Base-by-base conservation (phyloP, 108 stramenopile species). In the Discostella pseudostelligera region DNA sequence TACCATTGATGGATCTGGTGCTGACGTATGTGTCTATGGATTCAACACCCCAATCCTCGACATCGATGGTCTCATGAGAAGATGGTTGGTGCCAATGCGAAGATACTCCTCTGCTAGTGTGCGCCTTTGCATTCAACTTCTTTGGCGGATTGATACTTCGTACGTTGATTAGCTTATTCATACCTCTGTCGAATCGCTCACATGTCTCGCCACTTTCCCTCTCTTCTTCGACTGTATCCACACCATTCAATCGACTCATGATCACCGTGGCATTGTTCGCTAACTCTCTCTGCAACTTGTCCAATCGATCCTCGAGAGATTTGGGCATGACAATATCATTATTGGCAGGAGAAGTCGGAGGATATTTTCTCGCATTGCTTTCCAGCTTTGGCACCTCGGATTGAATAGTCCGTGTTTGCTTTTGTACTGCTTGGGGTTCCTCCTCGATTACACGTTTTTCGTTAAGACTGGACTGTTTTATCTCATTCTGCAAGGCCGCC, bases 221-320 rank as follows among this genome's bases (percentile, higher is more conserved):
- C 51, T 53, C 26, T 1, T 53, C 9, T 8, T 53, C 51, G 25
- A 28, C 28, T 22, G 1, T 28, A 2, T 53, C 51, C 1, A 28
- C 4, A 14, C 1, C 25, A 26, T 53, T 29, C 51, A 53, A 19
- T 13, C 51, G 51, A 53, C 28, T 53, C 29, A 67, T 39, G 59
- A 60, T 24, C 44, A 40, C 40, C 8, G 56, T 20, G 10, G 68
- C 28, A 28, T 39, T 59, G 10, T 53, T 28, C 26, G 35, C 20
- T 0, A 70, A 29, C 60, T 70, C 60, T 7, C 25, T 42, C 29
- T 70, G 69, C 19, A 70, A 35, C 32, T 40, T 54, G 13, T 70
- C 60, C 59, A 70, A 55, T 36, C 53, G 39, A 21, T 43, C 51
- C 8, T 70, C 59, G 12, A 70, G 25, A 9, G 59, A 42, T 42